phyloP scores from a whole-genome alignment of 495 filamentous ascomycete species.

The Podospora comata region DNA sequence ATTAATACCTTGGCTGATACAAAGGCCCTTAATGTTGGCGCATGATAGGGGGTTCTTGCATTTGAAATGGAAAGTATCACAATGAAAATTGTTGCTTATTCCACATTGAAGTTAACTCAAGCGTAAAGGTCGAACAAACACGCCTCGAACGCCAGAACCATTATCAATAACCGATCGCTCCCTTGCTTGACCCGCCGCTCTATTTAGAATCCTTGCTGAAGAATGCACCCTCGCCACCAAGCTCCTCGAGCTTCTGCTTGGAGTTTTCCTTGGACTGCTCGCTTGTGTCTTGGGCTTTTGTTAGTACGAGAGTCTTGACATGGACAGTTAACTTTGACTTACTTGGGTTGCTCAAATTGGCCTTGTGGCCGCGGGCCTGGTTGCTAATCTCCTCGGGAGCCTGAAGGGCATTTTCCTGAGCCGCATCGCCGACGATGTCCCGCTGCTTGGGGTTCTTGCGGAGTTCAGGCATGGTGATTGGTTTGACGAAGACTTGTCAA shows the following conservation, averaged over 20 bases:
- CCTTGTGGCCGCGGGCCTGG: constrained; percentile 17
- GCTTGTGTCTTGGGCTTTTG: constrained; percentile 22
- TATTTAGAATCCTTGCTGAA: constrained; percentile 23
- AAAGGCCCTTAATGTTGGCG: no score
- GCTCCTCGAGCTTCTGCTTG: constrained; percentile 19
- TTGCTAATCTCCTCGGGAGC: constrained; percentile 21
- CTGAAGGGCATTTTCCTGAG: constrained; percentile 14
- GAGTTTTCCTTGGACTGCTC: constrained; percentile 23
- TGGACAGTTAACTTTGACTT: neutral
- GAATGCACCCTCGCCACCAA: constrained; percentile 24
- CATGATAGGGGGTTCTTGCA: no score
- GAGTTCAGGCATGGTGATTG: constrained; percentile 21
- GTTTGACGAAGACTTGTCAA: neutral
- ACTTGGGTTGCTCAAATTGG: constrained; percentile 19
- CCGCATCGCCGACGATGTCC: constrained; percentile 19
- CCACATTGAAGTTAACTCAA: no score
- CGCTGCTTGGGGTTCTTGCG: constrained; percentile 15
- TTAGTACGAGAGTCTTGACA: neutral
- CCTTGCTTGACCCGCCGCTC: neutral
- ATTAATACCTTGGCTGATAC: neutral
- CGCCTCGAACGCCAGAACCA: neutral
- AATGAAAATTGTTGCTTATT: no score
- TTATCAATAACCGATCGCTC: neutral
- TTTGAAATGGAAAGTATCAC: no score
- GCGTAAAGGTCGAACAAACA: no score